These are phyloP conservation scores for Acacia pycnantha DNA, from an alignment of 331 rosid genomes.

Conservation along the genomic window DNA sequence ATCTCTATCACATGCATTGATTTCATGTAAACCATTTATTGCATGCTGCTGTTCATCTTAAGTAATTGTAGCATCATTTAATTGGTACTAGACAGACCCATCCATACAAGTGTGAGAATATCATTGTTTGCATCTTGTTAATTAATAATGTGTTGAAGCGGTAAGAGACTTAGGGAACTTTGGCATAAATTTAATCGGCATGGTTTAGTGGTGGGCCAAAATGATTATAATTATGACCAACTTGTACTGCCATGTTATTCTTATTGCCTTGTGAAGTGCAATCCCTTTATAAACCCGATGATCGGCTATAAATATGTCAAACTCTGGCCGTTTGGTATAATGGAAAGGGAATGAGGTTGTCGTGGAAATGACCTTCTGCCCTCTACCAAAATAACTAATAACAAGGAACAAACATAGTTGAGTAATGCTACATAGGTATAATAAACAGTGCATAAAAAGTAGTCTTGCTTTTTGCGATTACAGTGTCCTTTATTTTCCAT, in stretches of 20 bases:
- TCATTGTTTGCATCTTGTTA: conserved; percentile 1
- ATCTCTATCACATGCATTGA: not conserved
- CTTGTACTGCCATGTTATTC: not conserved
- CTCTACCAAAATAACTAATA: not conserved
- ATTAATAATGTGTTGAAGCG: not conserved
- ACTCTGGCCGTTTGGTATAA: not conserved
- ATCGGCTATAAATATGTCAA: not conserved
- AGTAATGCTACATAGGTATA: not conserved
- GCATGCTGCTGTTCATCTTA: not conserved
- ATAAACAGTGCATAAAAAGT: not conserved
- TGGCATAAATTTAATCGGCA: not conserved
- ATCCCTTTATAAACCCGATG: not conserved
- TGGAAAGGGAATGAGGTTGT: not conserved
- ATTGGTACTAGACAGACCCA: not conserved
- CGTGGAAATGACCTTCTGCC: not conserved
- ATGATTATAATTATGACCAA: not conserved
- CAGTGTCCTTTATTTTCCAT: not conserved
- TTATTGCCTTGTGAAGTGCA: not conserved
- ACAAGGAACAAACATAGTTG: not conserved
- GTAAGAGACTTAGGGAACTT: not conserved
- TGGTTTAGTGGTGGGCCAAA: not conserved
- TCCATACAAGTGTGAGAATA: conserved; percentile 6
- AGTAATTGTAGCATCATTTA: not conserved
- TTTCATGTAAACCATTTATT: not conserved
- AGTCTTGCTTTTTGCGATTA: not conserved